Evolutionary conservation across 2,329 filamentous ascomycete species (phyloP), one percentile per base, ranked within the genome.

Genomic region (Colletotrichum brevisporum): DNA sequence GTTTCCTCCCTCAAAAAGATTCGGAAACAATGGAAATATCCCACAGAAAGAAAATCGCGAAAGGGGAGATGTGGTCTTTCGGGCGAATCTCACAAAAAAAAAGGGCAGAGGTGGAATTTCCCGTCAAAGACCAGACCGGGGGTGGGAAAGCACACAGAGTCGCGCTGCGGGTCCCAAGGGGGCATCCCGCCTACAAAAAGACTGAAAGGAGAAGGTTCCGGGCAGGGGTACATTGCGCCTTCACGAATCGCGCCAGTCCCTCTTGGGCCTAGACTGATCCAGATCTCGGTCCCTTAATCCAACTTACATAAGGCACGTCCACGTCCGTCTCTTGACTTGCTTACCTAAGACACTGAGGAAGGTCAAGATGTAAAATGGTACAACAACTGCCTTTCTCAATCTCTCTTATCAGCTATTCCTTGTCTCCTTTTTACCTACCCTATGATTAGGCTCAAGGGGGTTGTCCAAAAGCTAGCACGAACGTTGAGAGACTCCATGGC

Each of bases 241-340:
- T 69, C 62, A 45, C 16, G 51, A 61, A 61, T 67, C 45, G 63
- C 55, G 55, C 67, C 56, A 69, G 24, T 56, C 67, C 56, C 2
- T 39, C 16, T 67, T 67, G 18, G 62, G 62, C 5, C 39, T 67
- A 69, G 67, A 26, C 39, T 41, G 51, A 52, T 67, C 67, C 63
- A 61, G 67, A 60, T 66, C 66, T 69, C 24, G 48, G 54, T 69
- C 67, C 67, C 67, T 69, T 67, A 61, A 69, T 69, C 50, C 31
- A 55, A 50, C 26, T 69, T 69, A 60, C 45, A 55, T 69, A 66
- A 65, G 55, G 21, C 15, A 13, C 21, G 15, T 36, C 8, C 21
- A 24, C 5, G 31, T 36, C 8, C 10, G 5, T 36, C 31, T 10
- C 31, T 36, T 2, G 8, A 36, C 8, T 36, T 36, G 31, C 31